These are phyloP conservation scores for Colletotrichum cordylinicola DNA, from an alignment of 2,329 filamentous ascomycete species.

Conservation along the genomic window DNA sequence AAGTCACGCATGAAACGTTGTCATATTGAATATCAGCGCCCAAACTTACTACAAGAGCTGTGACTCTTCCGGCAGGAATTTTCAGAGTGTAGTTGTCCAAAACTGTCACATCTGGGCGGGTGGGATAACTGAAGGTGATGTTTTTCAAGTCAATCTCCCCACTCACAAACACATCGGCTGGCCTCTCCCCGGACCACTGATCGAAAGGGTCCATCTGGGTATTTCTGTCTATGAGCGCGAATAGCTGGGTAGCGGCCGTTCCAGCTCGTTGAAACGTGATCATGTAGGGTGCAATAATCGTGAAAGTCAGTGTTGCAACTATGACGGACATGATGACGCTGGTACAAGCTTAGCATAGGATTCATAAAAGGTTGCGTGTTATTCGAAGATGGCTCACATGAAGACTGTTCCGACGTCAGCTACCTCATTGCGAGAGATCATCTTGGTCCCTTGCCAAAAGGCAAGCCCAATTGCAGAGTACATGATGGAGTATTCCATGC, in stretches of 20 bases:
- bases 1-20: not conserved
- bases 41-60: conserved; percentile 60
- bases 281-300: conserved; percentile 23
- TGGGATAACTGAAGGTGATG: conserved; percentile 72
- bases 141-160: conserved; percentile 60
- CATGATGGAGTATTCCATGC: conserved; percentile 46
- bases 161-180: not conserved
- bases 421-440: conserved; percentile 34
- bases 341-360: not conserved
- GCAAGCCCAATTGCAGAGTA: conserved; percentile 22
- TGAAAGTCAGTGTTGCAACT: conserved; percentile 24
- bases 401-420: conserved; percentile 14
- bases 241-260: conserved; percentile 26
- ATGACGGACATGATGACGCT: conserved; percentile 31
- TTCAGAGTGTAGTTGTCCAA: conserved; percentile 65
- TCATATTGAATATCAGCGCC: not conserved
- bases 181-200: not conserved
- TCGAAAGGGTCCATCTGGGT: conserved; percentile 29
- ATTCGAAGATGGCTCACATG: not conserved
- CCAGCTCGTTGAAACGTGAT: conserved; percentile 27
- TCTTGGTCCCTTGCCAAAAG: conserved; percentile 35
- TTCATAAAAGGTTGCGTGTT: not conserved
- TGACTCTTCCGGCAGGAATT: conserved; percentile 69
- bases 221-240: conserved; percentile 27
- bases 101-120: conserved; percentile 68